phyloP scores from a whole-genome alignment of 441 rosid species.

The Adansonia rubrostipa region DNA sequence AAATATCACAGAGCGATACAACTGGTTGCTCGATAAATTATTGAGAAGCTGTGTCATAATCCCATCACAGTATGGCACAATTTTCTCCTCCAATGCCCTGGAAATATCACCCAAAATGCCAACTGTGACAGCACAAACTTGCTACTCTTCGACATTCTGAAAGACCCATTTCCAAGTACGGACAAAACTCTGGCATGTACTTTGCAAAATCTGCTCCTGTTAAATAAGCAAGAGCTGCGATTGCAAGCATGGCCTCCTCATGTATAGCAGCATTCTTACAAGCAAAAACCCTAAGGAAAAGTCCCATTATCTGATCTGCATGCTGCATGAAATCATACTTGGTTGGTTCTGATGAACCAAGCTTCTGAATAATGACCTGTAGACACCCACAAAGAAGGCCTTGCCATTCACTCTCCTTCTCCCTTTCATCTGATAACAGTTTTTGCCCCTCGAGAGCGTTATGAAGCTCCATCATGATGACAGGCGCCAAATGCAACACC shows the following conservation, averaged over 20 bases:
- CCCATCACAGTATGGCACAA: conserved; percentile 70
- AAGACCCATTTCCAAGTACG: conserved; percentile 72
- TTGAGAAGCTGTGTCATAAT: conserved; percentile 79
- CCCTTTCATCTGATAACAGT: conserved; percentile 64
- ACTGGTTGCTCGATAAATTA: conserved; percentile 75
- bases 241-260: conserved; percentile 80
- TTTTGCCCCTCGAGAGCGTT: conserved; percentile 65
- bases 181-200: conserved; percentile 71
- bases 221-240: conserved; percentile 76
- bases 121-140: conserved; percentile 76
- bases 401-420: conserved; percentile 69
- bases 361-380: conserved; percentile 75
- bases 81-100: conserved; percentile 70
- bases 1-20: conserved; percentile 75
- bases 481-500: conserved; percentile 65
- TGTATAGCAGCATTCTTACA: conserved; percentile 69
- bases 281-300: conserved; percentile 70
- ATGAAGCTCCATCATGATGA: conserved; percentile 74
- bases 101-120: conserved; percentile 75
- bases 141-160: conserved; percentile 77
- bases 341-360: conserved; percentile 65
- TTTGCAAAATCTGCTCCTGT: conserved; percentile 60
- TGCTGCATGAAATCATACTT: conserved; percentile 60
- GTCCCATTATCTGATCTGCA: conserved; percentile 72
- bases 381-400: conserved; percentile 69